A percentile compares a stretch with the other conserved stretches of the same genome.
Conservation (phyloP, 1,284 basidiomycete genomes). For the Cryptococcus floricola region DNA sequence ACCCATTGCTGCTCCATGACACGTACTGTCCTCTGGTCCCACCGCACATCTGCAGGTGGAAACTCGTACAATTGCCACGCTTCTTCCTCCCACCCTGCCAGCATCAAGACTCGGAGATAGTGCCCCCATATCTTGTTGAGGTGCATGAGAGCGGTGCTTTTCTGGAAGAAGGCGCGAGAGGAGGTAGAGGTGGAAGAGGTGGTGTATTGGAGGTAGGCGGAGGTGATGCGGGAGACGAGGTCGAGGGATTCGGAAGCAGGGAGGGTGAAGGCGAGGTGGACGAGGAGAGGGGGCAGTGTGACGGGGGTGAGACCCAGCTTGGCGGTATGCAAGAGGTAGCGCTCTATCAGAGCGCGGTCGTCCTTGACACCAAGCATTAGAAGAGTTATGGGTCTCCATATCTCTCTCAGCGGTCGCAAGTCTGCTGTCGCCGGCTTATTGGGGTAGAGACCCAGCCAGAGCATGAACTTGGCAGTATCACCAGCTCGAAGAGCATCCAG, state of each 20-base stretch:
- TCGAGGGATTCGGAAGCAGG: slow-evolving; percentile 16
- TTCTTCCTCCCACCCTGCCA: slow-evolving; percentile 25
- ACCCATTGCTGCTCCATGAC: slow-evolving; percentile 1
- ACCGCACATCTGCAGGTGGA: slow-evolving; percentile 15
- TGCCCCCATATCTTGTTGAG: slow-evolving; percentile 23
- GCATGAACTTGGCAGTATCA: slow-evolving; percentile 21
- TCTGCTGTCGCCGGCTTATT: slow-evolving; percentile 31
- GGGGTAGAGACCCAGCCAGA: slow-evolving; percentile 38
- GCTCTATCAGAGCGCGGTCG: slow-evolving; percentile 20
- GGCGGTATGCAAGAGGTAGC: slow-evolving; percentile 22
- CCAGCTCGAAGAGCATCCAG: slow-evolving; percentile 12
- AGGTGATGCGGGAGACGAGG: slow-evolving; percentile 10
- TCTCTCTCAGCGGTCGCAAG: slow-evolving; percentile 19
- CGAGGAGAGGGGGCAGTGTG: slow-evolving; percentile 21
- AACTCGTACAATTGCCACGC: slow-evolving; percentile 18
- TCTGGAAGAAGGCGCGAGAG: slow-evolving; percentile 10
- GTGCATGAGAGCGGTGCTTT: slow-evolving; percentile 13
- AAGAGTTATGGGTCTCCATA: slow-evolving; percentile 29
- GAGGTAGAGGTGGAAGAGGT: slow-evolving; percentile 20
- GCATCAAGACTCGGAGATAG: slow-evolving; percentile 24
- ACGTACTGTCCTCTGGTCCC: slow-evolving; percentile 16
- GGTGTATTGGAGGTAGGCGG: slow-evolving; percentile 16
- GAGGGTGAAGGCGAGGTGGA: slow-evolving; percentile 19
- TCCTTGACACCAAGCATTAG: slow-evolving; percentile 15
- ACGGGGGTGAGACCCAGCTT: slow-evolving; percentile 35